Evolutionary conservation across 441 rosid species (phyloP).

Genomic region (Breynia disticha): DNA sequence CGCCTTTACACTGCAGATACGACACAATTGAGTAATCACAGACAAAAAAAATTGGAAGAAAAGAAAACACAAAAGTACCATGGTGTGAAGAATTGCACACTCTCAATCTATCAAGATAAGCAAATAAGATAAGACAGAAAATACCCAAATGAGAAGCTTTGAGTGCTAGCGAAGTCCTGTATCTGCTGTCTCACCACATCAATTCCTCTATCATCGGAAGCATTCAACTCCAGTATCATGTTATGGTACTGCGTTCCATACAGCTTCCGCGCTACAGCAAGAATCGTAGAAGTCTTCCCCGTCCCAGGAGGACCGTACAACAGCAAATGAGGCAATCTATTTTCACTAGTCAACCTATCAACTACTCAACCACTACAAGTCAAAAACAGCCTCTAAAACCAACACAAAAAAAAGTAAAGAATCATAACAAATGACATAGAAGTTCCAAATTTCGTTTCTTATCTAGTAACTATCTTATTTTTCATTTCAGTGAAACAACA

Average conservation of each 20-base stretch:
- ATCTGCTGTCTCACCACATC: constrained; percentile 90
- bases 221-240: constrained; percentile 93
- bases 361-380: constrained; percentile 31
- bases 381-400: neutral
- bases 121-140: neutral
- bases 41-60: neutral
- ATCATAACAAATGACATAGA: no score
- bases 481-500: no score
- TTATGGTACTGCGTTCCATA: constrained; percentile 78
- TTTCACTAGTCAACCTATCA: constrained; percentile 90
- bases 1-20: constrained; percentile 47
- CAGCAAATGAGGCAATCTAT: constrained; percentile 81
- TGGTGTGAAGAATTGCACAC: neutral
- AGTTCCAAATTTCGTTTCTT: no score
- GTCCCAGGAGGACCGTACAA: constrained; percentile 97
- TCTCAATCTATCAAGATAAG: neutral
- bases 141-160: constrained; percentile 83
- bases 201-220: constrained; percentile 93
- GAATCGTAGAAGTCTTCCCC: constrained; percentile 91
- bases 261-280: constrained; percentile 86
- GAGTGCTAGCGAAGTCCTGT: constrained; percentile 93
- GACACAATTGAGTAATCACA: neutral
- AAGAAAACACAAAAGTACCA: neutral
- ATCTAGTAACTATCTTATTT: no score
- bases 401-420: neutral